Evolutionary conservation across 257 asterid genomes (phyloP).

Genomic region (Rubia yunnanensis): DNA sequence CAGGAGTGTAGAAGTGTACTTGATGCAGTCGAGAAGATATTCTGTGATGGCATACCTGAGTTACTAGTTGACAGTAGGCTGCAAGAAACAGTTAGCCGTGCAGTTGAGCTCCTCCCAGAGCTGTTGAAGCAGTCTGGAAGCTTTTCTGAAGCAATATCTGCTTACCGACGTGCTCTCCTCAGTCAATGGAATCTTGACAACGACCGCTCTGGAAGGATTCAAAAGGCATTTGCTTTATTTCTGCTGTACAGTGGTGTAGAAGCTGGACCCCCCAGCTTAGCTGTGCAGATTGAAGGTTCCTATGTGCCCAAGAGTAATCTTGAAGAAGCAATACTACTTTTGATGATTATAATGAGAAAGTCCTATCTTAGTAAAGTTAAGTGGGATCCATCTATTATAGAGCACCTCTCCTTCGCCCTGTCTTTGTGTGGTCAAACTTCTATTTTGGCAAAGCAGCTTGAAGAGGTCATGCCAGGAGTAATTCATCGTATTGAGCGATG

Average conservation of each 20-base stretch:
- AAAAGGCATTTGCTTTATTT: conserved; percentile 82
- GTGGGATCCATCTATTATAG: conserved; percentile 84
- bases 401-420: conserved; percentile 85
- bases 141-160: conserved; percentile 65
- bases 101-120: conserved; percentile 96
- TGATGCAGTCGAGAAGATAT: conserved; percentile 93
- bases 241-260: conserved; percentile 86
- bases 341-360: conserved; percentile 94
- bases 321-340: conserved; percentile 89
- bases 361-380: conserved; percentile 62
- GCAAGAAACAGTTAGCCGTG: conserved; percentile 85
- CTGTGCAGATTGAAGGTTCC: conserved; percentile 78
- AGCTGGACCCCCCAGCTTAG: conserved; percentile 77
- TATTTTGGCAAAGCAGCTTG: conserved; percentile 77
- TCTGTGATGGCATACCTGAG: conserved; percentile 71
- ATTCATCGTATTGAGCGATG: conserved; percentile 73
- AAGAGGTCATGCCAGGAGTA: conserved; percentile 82
- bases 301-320: conserved; percentile 81
- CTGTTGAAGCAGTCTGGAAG: conserved; percentile 75
- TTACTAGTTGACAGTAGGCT: conserved; percentile 72
- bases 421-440: conserved; percentile 79
- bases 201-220: conserved; percentile 90
- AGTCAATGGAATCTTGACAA: conserved; percentile 95
- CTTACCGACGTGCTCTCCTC: conserved; percentile 84
- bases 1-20: conserved; percentile 85